phyloP scores from a whole-genome alignment of 495 filamentous ascomycete genomes.

The Tuber borchii region DNA sequence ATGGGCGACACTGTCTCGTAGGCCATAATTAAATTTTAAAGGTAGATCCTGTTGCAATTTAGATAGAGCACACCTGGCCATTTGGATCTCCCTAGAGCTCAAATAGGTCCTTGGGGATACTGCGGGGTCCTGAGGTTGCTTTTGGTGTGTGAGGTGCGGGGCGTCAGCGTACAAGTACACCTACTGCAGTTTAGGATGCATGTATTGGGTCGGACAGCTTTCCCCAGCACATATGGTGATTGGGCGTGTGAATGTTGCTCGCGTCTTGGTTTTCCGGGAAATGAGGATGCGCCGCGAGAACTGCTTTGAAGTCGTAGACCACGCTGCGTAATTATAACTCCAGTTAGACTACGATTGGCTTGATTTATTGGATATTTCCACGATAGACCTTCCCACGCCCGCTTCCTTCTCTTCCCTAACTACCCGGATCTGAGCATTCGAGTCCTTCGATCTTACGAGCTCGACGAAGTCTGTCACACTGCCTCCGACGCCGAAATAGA shows the following conservation, averaged over 20 bases:
- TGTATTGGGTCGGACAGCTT: neutral
- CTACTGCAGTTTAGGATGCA: neutral
- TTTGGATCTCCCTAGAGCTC: neutral
- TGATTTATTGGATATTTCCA: constrained; percentile 25
- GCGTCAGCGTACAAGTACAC: neutral
- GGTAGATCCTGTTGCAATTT: neutral
- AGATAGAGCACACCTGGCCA: neutral
- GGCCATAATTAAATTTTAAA: no score
- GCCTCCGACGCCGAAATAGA: constrained; percentile 95
- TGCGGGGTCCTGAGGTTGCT: neutral
- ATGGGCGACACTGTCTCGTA: no score
- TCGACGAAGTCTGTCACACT: constrained; percentile 81
- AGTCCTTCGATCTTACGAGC: constrained; percentile 51
- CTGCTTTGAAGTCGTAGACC: neutral
- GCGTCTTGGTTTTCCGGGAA: neutral
- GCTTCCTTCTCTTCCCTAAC: constrained; percentile 56
- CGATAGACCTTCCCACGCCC: constrained; percentile 36
- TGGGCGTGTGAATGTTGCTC: neutral
- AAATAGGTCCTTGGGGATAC: neutral
- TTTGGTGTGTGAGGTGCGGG: neutral
- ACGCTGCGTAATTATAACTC: neutral
- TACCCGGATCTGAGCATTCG: constrained; percentile 44
- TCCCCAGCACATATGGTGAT: neutral
- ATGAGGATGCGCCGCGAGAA: neutral
- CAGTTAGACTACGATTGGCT: neutral